phyloP scores from a whole-genome alignment of 1,284 basidiomycete genomes.

The Fomes fomentarius region DNA sequence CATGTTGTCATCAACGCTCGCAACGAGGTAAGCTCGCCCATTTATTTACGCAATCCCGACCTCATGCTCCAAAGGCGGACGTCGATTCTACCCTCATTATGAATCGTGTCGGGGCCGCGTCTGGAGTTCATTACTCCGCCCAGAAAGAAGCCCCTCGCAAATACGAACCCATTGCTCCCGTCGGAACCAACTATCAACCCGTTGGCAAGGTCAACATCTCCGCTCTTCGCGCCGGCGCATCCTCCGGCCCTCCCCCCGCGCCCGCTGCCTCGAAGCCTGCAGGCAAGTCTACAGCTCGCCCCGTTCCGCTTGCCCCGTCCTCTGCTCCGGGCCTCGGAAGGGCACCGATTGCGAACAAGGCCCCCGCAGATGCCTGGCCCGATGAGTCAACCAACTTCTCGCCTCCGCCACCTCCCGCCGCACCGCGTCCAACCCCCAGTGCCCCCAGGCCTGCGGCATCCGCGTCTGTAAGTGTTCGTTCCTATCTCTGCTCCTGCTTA shows the following conservation, averaged over 20 bases:
- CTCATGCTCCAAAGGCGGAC: conserved; percentile 60
- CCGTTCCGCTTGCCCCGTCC: conserved; percentile 46
- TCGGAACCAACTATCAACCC: conserved; percentile 74
- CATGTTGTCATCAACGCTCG: conserved; percentile 94
- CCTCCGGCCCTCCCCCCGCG: conserved; percentile 28
- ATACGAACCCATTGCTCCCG: conserved; percentile 72
- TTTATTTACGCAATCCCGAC: not conserved
- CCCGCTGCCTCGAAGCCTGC: conserved; percentile 39
- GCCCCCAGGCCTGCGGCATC: conserved; percentile 37
- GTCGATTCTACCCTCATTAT: conserved; percentile 82
- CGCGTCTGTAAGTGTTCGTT: conserved; percentile 31
- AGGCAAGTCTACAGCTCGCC: conserved; percentile 43
- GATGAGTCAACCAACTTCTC: conserved; percentile 41
- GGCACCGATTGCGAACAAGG: conserved; percentile 30
- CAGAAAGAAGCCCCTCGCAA: conserved; percentile 70
- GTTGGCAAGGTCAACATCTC: conserved; percentile 72
- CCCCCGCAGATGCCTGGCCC: conserved; percentile 61
- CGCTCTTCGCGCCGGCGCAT: conserved; percentile 49
- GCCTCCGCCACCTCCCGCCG: conserved; percentile 48
- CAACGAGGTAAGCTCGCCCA: conserved; percentile 68
- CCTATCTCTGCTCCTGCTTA: conserved; percentile 1
- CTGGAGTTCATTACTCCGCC: conserved; percentile 89
- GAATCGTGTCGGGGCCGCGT: conserved; percentile 87
- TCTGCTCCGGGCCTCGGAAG: conserved; percentile 37
- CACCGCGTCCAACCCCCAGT: conserved; percentile 50